These are phyloP conservation scores for Hordeum marinum DNA, from an alignment of 176 grass and related monocot genomes.

Conservation along the genomic window DNA sequence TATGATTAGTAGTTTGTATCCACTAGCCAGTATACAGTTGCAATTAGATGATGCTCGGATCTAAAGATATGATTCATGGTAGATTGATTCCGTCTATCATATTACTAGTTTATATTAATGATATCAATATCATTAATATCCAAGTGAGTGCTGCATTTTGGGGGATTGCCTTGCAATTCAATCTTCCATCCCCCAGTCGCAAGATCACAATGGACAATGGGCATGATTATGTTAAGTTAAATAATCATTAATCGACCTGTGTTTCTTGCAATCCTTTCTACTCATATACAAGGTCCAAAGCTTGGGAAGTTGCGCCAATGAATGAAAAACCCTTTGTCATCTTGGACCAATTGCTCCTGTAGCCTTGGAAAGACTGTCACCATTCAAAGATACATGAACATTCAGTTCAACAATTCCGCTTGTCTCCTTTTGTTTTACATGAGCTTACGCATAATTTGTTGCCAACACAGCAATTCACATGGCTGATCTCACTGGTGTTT, in stretches of 20 bases:
- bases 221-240: constrained; percentile 11
- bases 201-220: constrained; percentile 30
- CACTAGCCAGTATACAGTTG: not conserved
- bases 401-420: not conserved
- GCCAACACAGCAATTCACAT: not conserved
- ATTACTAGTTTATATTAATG: not conserved
- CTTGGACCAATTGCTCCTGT: not conserved
- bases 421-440: not conserved
- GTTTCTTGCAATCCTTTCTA: not conserved
- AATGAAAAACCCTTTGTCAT: not conserved
- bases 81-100: not conserved
- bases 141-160: not conserved
- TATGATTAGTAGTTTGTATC: not conserved
- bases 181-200: constrained; percentile 24
- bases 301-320: not conserved
- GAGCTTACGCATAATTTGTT: not conserved
- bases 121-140: not conserved
- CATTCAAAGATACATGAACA: not conserved
- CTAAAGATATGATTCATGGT: not conserved
- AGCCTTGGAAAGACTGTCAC: not conserved
- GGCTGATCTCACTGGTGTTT: not conserved
- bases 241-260: not conserved
- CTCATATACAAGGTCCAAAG: not conserved
- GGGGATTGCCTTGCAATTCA: constrained; percentile 36
- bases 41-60: not conserved